Conservation (phyloP, 805 yeast genomes). For the Saccharomycopsis fermentans region DNA sequence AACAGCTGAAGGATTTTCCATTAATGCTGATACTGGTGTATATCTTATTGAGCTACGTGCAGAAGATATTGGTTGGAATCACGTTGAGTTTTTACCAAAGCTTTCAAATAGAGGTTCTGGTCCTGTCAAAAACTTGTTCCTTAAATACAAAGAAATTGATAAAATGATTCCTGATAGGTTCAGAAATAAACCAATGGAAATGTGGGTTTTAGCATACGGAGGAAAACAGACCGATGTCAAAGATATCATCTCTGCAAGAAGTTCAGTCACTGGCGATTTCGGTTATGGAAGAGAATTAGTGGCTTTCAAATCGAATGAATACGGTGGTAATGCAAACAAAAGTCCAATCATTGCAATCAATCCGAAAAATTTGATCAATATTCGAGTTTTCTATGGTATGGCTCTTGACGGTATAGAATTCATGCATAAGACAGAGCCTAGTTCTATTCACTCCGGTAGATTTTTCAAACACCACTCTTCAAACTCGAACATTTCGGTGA, state of each 20-base stretch:
- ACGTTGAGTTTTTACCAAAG: conserved; percentile 50
- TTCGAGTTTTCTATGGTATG: conserved; percentile 61
- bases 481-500: background rate
- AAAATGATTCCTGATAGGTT: conserved; percentile 29
- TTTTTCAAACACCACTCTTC: background rate
- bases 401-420: conserved; percentile 75
- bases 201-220: conserved; percentile 21
- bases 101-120: conserved; percentile 47
- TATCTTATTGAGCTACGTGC: conserved; percentile 63
- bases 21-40: conserved; percentile 52
- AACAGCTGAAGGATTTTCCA: conserved; percentile 33
- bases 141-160: conserved; percentile 40
- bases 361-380: conserved; percentile 32
- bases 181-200: conserved; percentile 24
- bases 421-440: conserved; percentile 20
- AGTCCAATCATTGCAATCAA: conserved; percentile 27
- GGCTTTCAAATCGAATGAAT: conserved; percentile 31
- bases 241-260: conserved; percentile 28
- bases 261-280: conserved; percentile 29
- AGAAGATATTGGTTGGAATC: conserved; percentile 48
- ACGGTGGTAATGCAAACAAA: conserved; percentile 25
- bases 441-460: background rate
- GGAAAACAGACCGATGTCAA: conserved; percentile 34
- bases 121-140: conserved; percentile 39
- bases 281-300: conserved; percentile 29